Evolutionary conservation across 805 yeast genomes (phyloP).

Genomic region (Spencermartinsiella europaea): DNA sequence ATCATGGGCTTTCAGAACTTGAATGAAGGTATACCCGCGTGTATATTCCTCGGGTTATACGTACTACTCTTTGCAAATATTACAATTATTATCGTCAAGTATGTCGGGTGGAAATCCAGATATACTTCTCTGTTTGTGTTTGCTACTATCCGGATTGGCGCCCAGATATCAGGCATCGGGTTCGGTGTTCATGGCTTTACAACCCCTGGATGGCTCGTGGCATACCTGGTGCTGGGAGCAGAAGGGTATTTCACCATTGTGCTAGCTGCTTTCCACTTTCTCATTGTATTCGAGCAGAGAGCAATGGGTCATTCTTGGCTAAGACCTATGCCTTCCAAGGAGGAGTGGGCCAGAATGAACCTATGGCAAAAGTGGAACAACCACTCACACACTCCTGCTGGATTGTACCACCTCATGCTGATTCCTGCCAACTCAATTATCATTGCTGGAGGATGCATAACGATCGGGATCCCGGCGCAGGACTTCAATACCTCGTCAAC

Average conservation of each 20-base stretch:
- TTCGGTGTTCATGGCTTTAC: conserved; percentile 8
- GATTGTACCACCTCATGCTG: conserved; percentile 9
- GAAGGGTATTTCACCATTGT: conserved; percentile 19
- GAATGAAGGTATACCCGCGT: conserved; percentile 10
- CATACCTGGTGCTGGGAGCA: conserved; percentile 19
- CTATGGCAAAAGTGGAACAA: conserved; percentile 1
- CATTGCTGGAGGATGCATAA: conserved; percentile 16
- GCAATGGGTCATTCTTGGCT: conserved; percentile 5
- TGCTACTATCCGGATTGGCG: conserved; percentile 15
- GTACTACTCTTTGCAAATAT: conserved; percentile 1
- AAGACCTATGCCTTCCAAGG: conserved; percentile 2
- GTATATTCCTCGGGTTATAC: conserved; percentile 12
- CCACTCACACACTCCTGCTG: conserved; percentile 2
- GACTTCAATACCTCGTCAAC: background rate
- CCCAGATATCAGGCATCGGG: conserved; percentile 16
- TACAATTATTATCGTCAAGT: conserved; percentile 4
- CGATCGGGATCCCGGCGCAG: conserved; percentile 7
- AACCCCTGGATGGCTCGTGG: conserved; percentile 14
- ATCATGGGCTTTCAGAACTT: conserved; percentile 14
- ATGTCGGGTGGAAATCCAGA: conserved; percentile 9
- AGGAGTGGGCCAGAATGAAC: background rate
- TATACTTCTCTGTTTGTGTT: conserved; percentile 10
- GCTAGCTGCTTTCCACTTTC: conserved; percentile 12
- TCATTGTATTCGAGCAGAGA: conserved; percentile 7
- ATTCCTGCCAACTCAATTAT: conserved; percentile 14